Conservation (phyloP, 73 alveolate genomes). For the Paramecium biaurelia region DNA sequence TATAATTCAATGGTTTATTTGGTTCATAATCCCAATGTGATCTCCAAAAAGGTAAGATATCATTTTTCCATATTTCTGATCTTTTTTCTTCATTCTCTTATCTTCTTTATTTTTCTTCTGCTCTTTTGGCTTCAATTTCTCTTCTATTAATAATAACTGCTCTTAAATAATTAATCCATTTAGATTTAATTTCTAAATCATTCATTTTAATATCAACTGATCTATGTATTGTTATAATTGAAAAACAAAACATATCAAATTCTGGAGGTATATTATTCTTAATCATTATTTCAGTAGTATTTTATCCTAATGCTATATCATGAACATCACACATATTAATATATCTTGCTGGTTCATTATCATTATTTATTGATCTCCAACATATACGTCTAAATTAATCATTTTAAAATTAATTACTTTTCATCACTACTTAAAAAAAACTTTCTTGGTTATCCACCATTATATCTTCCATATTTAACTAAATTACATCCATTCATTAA, state of each 20-base stretch:
- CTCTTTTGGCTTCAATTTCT: conserved; percentile 48
- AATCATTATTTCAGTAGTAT: conserved; percentile 67
- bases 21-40: conserved; percentile 57
- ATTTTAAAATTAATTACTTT: neutral
- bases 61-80: conserved; percentile 68
- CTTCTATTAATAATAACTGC: conserved; percentile 56
- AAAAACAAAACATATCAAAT: conserved; percentile 70
- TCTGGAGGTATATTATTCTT: conserved; percentile 72
- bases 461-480: conserved; percentile 70
- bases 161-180: conserved; percentile 74
- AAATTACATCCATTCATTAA: conserved; percentile 66
- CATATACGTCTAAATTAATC: neutral
- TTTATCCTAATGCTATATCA: conserved; percentile 70
- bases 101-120: conserved; percentile 36
- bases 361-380: conserved; percentile 56
- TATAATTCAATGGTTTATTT: conserved; percentile 43
- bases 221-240: conserved; percentile 68
- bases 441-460: conserved; percentile 70
- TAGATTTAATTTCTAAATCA: conserved; percentile 64
- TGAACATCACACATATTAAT: conserved; percentile 55
- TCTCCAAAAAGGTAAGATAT: conserved; percentile 54
- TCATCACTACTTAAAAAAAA: conserved; percentile 70
- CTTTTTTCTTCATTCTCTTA: conserved; percentile 55
- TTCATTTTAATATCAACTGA: conserved; percentile 68
- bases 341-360: conserved; percentile 47